Evolutionary conservation across 2,329 filamentous ascomycete species (phyloP).

Genomic region (Epichloe sp.): DNA sequence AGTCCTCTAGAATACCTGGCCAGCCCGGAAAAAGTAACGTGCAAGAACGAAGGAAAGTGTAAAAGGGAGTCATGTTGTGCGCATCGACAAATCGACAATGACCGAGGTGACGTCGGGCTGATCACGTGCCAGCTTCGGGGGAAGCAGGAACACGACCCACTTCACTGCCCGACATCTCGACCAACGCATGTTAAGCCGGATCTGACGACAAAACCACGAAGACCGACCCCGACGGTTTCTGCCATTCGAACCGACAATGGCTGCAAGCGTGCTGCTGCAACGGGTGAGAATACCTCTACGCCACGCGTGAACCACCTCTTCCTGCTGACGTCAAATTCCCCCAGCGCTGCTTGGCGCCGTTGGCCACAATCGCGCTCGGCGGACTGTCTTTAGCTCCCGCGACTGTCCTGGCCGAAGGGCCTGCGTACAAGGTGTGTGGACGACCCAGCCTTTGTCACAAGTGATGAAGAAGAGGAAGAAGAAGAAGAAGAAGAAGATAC

Average conservation of each 20-base stretch:
- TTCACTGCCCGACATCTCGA: slow-evolving; percentile 1
- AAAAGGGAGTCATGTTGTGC: too few species aligned
- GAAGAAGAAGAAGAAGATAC: background rate
- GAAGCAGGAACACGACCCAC: slow-evolving; percentile 6
- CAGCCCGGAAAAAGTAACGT: too few species aligned
- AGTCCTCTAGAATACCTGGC: too few species aligned
- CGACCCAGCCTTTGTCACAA: background rate
- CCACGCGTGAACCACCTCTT: slow-evolving; percentile 8
- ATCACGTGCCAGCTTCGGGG: slow-evolving; percentile 7
- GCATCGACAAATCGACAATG: background rate
- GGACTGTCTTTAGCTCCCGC: slow-evolving; percentile 34
- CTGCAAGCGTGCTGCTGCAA: slow-evolving; percentile 45
- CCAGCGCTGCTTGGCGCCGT: slow-evolving; percentile 39
- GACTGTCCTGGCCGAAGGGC: slow-evolving; percentile 38
- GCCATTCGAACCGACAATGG: slow-evolving; percentile 39
- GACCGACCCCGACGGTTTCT: slow-evolving; percentile 12
- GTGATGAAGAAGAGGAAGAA: background rate
- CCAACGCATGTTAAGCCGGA: slow-evolving; percentile 1
- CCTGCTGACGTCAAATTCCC: slow-evolving; percentile 16
- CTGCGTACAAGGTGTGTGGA: slow-evolving; percentile 21
- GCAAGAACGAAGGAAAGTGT: too few species aligned
- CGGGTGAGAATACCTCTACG: slow-evolving; percentile 28
- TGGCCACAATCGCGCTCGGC: slow-evolving; percentile 38
- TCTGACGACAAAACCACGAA: slow-evolving; percentile 12
- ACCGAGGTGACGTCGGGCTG: slow-evolving; percentile 1